Percentiles rank a stretch among this genome's conserved stretches.
phyloP scores from a whole-genome alignment of 495 filamentous ascomycete species.

The Lophium mytilinum region DNA sequence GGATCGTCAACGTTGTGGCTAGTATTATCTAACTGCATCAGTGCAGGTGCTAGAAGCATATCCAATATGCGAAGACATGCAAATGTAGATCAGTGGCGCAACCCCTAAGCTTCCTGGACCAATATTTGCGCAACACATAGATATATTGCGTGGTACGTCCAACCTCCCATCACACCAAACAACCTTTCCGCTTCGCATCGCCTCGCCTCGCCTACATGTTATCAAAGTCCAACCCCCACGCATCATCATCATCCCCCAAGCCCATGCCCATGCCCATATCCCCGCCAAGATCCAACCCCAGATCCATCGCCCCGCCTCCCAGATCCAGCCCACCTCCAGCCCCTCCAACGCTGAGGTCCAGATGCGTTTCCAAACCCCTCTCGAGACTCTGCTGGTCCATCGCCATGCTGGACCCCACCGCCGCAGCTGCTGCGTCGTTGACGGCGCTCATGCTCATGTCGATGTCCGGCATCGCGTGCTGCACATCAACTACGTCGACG shows the following conservation, averaged over 20 bases:
- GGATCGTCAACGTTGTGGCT: no score
- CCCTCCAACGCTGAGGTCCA: constrained; percentile 7
- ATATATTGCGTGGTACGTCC: no score
- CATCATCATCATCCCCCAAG: constrained; percentile 22
- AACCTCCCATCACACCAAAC: no score
- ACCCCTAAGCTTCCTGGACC: no score
- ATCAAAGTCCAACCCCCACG: constrained; percentile 22
- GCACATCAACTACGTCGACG: constrained; percentile 13
- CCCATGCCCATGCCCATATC: constrained; percentile 20
- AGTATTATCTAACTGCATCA: no score
- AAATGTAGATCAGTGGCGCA: no score
- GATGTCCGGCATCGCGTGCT: constrained; percentile 9
- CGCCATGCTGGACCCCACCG: constrained; percentile 11
- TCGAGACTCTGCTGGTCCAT: constrained; percentile 11
- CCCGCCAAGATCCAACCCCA: neutral
- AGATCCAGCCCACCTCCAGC: constrained; percentile 14
- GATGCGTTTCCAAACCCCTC: constrained; percentile 7
- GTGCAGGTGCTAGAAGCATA: no score
- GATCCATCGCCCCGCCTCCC: neutral
- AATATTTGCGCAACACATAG: no score
- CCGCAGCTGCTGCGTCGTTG: constrained; percentile 16
- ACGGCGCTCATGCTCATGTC: constrained; percentile 15
- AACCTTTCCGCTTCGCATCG: neutral
- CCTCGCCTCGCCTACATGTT: constrained; percentile 2
- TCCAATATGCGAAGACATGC: no score